A percentile compares a stretch with the other conserved stretches of the same genome.
These are phyloP conservation scores for Rhododendron molle DNA, from an alignment of 148 eudicot species.

Conservation along the genomic window DNA sequence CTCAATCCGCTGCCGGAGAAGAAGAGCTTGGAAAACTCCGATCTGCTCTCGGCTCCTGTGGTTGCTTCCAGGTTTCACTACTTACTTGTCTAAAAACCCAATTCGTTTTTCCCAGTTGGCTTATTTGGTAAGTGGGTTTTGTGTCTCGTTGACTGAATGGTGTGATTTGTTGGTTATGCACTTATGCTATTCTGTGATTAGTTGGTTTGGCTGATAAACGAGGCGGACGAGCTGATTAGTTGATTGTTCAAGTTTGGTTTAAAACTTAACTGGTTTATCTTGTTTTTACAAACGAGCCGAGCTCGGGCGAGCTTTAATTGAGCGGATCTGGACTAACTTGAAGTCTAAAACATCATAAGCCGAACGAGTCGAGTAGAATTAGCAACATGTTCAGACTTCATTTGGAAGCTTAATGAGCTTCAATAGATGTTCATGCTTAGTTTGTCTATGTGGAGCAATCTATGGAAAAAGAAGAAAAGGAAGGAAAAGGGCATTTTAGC, in stretches of 20 bases:
- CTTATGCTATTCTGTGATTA: not conserved
- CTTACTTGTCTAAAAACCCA: not conserved
- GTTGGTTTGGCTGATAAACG: not conserved
- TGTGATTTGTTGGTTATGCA: not conserved
- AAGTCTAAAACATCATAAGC: too few species aligned
- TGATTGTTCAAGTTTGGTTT: not conserved
- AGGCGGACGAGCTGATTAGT: not conserved
- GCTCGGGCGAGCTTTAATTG: not conserved
- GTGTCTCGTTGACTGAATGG: not conserved
- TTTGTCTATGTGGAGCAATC: not conserved
- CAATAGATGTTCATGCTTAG: not conserved
- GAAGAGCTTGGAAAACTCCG: slow-evolving; percentile 39
- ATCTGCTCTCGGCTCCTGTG: slow-evolving; percentile 42
- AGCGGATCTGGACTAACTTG: not conserved
- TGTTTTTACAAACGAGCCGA: not conserved
- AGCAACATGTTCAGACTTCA: not conserved
- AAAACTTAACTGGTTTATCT: not conserved
- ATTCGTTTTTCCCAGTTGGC: not conserved
- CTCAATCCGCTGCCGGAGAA: slow-evolving; percentile 18
- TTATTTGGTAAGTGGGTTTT: not conserved
- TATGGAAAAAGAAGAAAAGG: not conserved
- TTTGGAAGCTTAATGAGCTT: not conserved
- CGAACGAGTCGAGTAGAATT: not conserved
- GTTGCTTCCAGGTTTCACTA: slow-evolving; percentile 49
- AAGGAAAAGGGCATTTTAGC: not conserved